phyloP scores from a whole-genome alignment of 768 basidiomycete genomes.

The Auricularia sp. region DNA sequence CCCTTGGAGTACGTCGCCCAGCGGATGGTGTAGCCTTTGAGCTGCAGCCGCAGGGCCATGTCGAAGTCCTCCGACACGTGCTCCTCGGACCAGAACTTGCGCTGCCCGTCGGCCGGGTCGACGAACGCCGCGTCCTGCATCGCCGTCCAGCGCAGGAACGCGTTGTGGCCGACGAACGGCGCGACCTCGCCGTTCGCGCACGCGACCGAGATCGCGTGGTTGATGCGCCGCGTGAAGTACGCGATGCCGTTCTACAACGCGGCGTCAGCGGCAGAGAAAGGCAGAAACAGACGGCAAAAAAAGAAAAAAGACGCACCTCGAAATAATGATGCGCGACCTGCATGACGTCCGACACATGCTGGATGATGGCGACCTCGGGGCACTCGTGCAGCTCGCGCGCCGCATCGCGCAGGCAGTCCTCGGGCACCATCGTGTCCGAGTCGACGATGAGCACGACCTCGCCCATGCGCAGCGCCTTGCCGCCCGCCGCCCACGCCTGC shows the following conservation, averaged over 20 bases:
- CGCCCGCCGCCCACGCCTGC: slow-evolving; percentile 26
- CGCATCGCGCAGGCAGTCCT: slow-evolving; percentile 45
- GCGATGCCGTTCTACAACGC: slow-evolving; percentile 19
- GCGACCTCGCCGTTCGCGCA: slow-evolving; percentile 75
- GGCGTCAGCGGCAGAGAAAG: too few species aligned
- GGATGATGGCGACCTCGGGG: slow-evolving; percentile 41
- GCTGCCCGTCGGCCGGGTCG: slow-evolving; percentile 51
- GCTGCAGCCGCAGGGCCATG: slow-evolving; percentile 50
- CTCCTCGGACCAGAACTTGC: slow-evolving; percentile 73
- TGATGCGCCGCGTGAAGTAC: slow-evolving; percentile 24
- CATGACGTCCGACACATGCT: slow-evolving; percentile 36
- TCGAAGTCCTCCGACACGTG: slow-evolving; percentile 82
- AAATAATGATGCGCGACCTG: slow-evolving; percentile 24
- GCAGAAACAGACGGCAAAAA: not conserved
- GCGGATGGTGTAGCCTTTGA: slow-evolving; percentile 31
- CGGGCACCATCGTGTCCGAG: slow-evolving; percentile 41
- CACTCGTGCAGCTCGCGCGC: slow-evolving; percentile 39
- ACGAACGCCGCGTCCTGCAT: slow-evolving; percentile 52
- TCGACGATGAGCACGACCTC: slow-evolving; percentile 40
- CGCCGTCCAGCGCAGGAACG: slow-evolving; percentile 31
- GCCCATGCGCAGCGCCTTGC: slow-evolving; percentile 33
- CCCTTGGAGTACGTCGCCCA: slow-evolving; percentile 21
- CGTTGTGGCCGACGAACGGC: slow-evolving; percentile 77
- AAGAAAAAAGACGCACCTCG: slow-evolving; percentile 14
- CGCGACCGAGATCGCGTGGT: slow-evolving; percentile 15